phyloP scores from a whole-genome alignment of 2,329 filamentous ascomycete species.

The Fusarium longipes region DNA sequence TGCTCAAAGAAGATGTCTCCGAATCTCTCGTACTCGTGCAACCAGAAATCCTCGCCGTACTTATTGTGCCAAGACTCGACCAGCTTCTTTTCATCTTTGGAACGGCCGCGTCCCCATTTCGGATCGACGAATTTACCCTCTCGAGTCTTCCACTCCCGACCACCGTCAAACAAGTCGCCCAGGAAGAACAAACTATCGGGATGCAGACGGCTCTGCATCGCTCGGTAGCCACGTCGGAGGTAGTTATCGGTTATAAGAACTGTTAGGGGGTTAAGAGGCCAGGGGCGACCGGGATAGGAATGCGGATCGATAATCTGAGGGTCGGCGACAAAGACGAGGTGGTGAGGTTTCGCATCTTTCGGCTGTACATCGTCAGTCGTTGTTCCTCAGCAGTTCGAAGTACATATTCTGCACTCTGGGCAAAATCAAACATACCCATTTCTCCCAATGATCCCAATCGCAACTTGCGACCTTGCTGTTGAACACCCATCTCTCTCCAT shows the following conservation, averaged over 20 bases:
- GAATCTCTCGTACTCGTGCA: constrained; percentile 87
- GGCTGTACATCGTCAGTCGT: constrained; percentile 67
- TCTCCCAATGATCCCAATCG: constrained; percentile 89
- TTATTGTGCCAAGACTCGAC: constrained; percentile 76
- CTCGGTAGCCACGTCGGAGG: constrained; percentile 82
- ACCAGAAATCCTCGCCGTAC: constrained; percentile 87
- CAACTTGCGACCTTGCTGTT: constrained; percentile 76
- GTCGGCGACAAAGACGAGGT: constrained; percentile 85
- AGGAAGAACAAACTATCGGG: constrained; percentile 92
- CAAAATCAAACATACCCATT: constrained; percentile 74
- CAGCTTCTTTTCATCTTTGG: constrained; percentile 62
- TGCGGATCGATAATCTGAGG: constrained; percentile 94
- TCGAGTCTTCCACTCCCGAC: constrained; percentile 89
- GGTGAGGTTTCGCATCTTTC: constrained; percentile 80
- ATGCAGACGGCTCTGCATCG: constrained; percentile 78
- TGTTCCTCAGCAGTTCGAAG: background rate
- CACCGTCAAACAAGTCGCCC: constrained; percentile 95
- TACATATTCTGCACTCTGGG: background rate
- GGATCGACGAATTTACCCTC: constrained; percentile 70
- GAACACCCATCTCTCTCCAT: constrained; percentile 87
- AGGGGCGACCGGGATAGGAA: constrained; percentile 86
- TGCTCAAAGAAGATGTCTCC: constrained; percentile 83
- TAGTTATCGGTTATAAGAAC: constrained; percentile 85
- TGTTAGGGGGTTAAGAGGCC: constrained; percentile 66
- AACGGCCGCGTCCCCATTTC: constrained; percentile 65